Percentiles rank a stretch among this genome's conserved stretches.
These are phyloP conservation scores for Magnaporthales sp. DNA, from an alignment of 2,329 filamentous ascomycete genomes.

Conservation along the genomic window DNA sequence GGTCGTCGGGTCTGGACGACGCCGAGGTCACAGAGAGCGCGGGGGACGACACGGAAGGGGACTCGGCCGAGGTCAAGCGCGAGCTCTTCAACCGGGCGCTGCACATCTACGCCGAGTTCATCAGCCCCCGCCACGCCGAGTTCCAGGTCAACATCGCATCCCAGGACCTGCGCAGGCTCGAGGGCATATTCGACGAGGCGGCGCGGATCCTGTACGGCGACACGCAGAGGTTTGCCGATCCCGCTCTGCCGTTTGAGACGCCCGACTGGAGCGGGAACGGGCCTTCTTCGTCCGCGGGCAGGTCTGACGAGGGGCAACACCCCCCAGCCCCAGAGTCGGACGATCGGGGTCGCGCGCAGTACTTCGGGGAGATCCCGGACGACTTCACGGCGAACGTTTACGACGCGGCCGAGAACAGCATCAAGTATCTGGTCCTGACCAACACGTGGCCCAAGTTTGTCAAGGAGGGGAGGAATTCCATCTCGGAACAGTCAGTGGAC, in stretches of 20 bases:
- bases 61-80: constrained; percentile 27
- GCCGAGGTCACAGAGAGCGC: neutral
- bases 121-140: constrained; percentile 51
- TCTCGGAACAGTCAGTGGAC: neutral
- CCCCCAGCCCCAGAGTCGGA: no score
- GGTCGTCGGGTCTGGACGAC: no score
- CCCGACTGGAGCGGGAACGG: neutral
- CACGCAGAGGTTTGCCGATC: neutral
- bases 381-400: constrained; percentile 44
- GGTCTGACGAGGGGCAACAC: neutral
- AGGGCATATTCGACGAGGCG: constrained; percentile 46
- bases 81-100: constrained; percentile 50
- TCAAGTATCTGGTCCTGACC: constrained; percentile 59
- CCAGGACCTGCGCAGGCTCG: constrained; percentile 42
- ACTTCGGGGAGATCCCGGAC: neutral
- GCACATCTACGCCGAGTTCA: constrained; percentile 52
- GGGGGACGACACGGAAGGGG: neutral
- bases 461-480: constrained; percentile 17
- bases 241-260: neutral
- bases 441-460: constrained; percentile 60
- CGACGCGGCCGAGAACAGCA: constrained; percentile 47
- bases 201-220: constrained; percentile 31
- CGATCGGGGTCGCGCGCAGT: neutral
- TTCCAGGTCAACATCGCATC: constrained; percentile 61
- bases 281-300: neutral